phyloP scores from a whole-genome alignment of 2,329 filamentous ascomycete genomes.

The Cercospora zeina region DNA sequence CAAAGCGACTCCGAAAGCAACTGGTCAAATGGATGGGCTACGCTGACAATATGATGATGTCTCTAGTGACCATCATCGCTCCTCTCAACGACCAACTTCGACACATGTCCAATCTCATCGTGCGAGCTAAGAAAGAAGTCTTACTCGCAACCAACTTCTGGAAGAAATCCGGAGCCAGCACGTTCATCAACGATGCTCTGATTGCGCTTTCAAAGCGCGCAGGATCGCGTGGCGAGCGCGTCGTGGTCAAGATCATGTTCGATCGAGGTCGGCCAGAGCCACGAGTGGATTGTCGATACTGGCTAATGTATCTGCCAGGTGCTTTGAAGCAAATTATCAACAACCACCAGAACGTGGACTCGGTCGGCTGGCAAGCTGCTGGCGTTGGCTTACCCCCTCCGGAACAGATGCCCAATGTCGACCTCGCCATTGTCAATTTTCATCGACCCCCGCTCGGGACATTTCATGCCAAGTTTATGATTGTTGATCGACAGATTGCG shows the following conservation, averaged over 20 bases:
- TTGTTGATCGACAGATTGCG: constrained; percentile 71
- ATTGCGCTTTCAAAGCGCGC: constrained; percentile 67
- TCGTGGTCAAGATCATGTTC: constrained; percentile 73
- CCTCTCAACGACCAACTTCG: constrained; percentile 69
- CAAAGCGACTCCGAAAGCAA: no score
- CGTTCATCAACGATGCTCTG: constrained; percentile 67
- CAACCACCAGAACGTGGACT: constrained; percentile 62
- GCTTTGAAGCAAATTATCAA: constrained; percentile 50
- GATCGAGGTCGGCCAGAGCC: constrained; percentile 60
- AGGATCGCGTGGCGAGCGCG: constrained; percentile 56
- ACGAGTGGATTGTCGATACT: background rate
- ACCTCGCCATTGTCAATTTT: constrained; percentile 71
- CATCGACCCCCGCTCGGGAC: constrained; percentile 71
- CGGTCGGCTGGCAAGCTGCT: constrained; percentile 58
- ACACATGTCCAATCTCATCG: constrained; percentile 76
- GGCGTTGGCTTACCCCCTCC: constrained; percentile 61
- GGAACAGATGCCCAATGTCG: constrained; percentile 68
- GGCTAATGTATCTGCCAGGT: background rate
- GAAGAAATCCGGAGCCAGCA: constrained; percentile 67
- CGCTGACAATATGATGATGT: background rate
- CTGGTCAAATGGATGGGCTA: no score
- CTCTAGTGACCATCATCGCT: constrained; percentile 65
- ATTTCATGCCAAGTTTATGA: constrained; percentile 75
- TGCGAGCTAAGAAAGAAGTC: constrained; percentile 69
- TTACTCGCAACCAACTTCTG: constrained; percentile 76